Conservation (phyloP, 2,329 filamentous ascomycete genomes). For the Paradendryphiella salina region DNA sequence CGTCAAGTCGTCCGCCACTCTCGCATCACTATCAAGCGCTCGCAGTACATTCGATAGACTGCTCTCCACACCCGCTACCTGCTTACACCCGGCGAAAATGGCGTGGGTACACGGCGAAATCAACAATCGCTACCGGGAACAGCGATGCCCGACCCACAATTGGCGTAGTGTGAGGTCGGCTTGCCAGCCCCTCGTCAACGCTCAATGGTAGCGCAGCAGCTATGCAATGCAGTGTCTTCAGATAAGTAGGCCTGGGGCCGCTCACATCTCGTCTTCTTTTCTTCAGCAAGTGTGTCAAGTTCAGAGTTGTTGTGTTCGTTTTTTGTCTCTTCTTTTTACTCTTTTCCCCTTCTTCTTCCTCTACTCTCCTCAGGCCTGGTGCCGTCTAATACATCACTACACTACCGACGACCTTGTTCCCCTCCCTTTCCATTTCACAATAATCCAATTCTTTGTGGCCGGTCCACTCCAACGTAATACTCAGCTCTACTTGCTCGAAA, state of each 20-base stretch:
- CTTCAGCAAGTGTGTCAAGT: conserved; percentile 58
- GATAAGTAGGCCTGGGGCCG: conserved; percentile 41
- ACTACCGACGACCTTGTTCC: conserved; percentile 26
- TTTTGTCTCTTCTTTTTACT: conserved; percentile 48
- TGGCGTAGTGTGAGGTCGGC: conserved; percentile 32
- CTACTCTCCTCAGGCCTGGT: conserved; percentile 54
- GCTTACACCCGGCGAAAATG: conserved; percentile 37
- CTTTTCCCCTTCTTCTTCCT: conserved; percentile 43
- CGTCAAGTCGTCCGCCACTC: conserved; percentile 39
- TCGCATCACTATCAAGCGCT: conserved; percentile 41
- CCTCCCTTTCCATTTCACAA: conserved; percentile 33
- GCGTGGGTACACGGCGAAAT: conserved; percentile 34
- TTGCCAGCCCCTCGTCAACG: conserved; percentile 27
- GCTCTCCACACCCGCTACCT: conserved; percentile 34
- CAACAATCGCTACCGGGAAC: conserved; percentile 38
- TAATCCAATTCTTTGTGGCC: conserved; percentile 49
- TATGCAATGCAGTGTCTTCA: conserved; percentile 33
- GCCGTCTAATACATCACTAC: conserved; percentile 44
- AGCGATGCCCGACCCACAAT: conserved; percentile 31
- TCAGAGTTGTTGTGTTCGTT: conserved; percentile 55
- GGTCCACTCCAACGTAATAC: conserved; percentile 52
- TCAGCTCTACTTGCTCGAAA: conserved; percentile 55
- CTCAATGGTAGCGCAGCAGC: conserved; percentile 27
- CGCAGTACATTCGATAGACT: conserved; percentile 43
- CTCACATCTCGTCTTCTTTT: conserved; percentile 43